Percentiles rank a stretch among this genome's conserved stretches.
Evolutionary conservation across 306 rosid genomes (phyloP).

Genomic region (Lithocarpus polystachyus): DNA sequence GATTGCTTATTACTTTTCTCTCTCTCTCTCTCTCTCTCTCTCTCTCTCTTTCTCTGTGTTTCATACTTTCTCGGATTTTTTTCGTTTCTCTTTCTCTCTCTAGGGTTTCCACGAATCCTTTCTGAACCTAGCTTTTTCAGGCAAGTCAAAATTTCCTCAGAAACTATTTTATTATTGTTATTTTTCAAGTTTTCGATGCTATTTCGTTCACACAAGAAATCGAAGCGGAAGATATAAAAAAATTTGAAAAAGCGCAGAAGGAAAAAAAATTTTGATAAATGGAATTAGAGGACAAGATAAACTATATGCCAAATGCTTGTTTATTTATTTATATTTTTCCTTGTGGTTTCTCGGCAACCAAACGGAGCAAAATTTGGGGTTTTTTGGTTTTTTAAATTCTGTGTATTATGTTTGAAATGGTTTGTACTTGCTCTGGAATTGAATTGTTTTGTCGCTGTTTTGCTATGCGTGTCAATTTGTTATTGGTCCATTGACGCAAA

Average conservation of each 20-base stretch:
- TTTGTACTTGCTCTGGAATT: no score
- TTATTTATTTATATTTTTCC: no score
- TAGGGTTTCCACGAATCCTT: conserved; percentile 53
- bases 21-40: no score
- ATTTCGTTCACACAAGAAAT: conserved; percentile 19
- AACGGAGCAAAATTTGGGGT: neutral
- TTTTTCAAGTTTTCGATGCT: conserved; percentile 3
- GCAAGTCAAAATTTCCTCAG: conserved; percentile 29
- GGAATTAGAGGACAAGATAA: conserved; percentile 12
- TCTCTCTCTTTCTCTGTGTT: no score
- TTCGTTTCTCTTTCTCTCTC: conserved; percentile 21
- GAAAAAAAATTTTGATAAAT: neutral
- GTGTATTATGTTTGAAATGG: no score
- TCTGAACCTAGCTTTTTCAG: conserved; percentile 11
- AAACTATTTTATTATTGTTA: neutral
- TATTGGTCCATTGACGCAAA: no score
- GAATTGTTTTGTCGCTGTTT: no score
- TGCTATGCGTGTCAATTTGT: no score
- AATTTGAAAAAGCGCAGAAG: neutral
- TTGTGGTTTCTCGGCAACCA: neutral
- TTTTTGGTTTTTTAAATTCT: neutral
- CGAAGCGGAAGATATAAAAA: neutral
- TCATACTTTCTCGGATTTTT: neutral
- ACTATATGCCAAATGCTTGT: neutral
- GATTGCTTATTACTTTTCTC: conserved; percentile 6